Base-by-base conservation (phyloP, 2,329 filamentous ascomycete genomes). In the Scedosporium apiospermum region DNA sequence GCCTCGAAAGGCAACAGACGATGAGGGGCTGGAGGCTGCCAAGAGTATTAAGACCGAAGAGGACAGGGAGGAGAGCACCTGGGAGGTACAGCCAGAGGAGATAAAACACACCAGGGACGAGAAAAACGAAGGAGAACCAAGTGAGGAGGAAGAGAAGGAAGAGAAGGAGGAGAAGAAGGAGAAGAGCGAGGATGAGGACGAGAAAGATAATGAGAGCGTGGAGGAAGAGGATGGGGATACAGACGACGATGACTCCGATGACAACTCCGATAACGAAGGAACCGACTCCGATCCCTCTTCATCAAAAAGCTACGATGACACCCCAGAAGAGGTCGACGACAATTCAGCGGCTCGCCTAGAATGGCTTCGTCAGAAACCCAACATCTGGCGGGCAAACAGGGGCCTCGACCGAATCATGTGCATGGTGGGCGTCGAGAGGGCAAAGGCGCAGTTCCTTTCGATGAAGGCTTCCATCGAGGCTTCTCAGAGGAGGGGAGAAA, bases 381-480 rank as follows among this genome's bases (percentile, higher is more conserved):
- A 55, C 12, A 55, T 55, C 5, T 55, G 51, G 51, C 18, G 51
- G 21, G 12, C 18, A 6, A 89, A 84, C 65, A 67, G 71, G 0
- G 76, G 80, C 0, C 68, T 92, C 0, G 88, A 92, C 64, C 69
- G 76, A 0, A 68, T 92, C 6, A 90, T 92, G 85, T 71, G 70
- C 0, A 86, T 91, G 83, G 84, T 88, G 51, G 89, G 89, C 0
- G 75, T 93, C 0, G 88, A 91, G 66, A 74, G 80, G 0, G 86
- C 92, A 49, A 93, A 93, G 65, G 68, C 77, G 1, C 70, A 84
- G 14, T 83, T 92, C 27, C 72, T 92, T 0, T 67, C 69, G 0
- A 84, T 89, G 69, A 90, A 91, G 66, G 73, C 75, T 0, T 83
- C 79, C 51, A 79, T 91, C 0, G 88, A 92, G 46, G 83, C 79